Evolutionary conservation across 768 basidiomycete genomes (phyloP).

Genomic region (Serendipita sp.): DNA sequence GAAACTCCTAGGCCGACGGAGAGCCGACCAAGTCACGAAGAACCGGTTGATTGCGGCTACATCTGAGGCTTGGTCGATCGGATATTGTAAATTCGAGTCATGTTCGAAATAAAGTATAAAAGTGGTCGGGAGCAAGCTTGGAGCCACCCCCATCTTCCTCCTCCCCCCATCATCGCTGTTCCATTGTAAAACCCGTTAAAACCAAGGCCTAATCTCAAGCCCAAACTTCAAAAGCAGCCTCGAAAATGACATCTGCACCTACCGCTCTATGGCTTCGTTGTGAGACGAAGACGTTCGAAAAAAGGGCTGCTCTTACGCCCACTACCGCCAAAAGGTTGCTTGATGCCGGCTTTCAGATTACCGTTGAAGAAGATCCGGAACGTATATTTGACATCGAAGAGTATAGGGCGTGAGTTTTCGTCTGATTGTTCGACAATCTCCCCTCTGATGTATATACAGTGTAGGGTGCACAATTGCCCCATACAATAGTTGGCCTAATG

Average conservation of each 20-base stretch:
- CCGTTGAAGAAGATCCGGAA: conserved; percentile 84
- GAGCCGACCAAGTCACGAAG: not conserved
- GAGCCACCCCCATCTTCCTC: not conserved
- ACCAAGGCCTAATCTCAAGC: not conserved
- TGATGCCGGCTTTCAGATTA: conserved; percentile 77
- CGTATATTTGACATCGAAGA: conserved; percentile 88
- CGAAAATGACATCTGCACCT: not conserved
- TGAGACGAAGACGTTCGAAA: conserved; percentile 92
- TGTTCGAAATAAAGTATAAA: too few relatives aligned
- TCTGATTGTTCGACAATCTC: not conserved
- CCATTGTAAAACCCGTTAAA: not conserved
- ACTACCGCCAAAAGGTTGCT: conserved; percentile 78
- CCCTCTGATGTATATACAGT: conserved; percentile 26
- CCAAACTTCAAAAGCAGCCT: not conserved
- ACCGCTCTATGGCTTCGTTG: conserved; percentile 77
- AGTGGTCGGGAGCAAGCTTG: not conserved
- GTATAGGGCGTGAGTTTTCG: conserved; percentile 64
- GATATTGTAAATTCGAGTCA: too few relatives aligned
- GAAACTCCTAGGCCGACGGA: not conserved
- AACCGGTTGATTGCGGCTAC: too few relatives aligned
- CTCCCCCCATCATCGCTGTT: not conserved
- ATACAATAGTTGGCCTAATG: conserved; percentile 78
- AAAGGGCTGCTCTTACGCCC: conserved; percentile 83
- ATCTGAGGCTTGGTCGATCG: too few relatives aligned
- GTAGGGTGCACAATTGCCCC: conserved; percentile 79